phyloP scores from a whole-genome alignment of 495 filamentous ascomycete genomes.

The Cairneyella variabilis region DNA sequence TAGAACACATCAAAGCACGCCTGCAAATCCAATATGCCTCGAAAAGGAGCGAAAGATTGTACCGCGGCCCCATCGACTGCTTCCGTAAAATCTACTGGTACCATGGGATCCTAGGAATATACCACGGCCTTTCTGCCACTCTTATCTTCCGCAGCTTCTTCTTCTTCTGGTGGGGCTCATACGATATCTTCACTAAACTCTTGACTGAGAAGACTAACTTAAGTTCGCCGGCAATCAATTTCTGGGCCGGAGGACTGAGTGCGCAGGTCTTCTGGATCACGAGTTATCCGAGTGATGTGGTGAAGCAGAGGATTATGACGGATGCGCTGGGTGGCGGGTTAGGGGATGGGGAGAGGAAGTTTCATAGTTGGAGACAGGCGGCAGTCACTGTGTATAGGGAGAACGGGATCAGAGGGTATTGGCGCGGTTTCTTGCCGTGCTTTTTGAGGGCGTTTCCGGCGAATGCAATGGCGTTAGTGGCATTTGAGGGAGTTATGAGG shows the following conservation, averaged over 20 bases:
- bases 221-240: constrained; percentile 79
- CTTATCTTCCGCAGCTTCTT: constrained; percentile 89
- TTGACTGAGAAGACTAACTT: constrained; percentile 64
- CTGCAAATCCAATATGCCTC: constrained; percentile 89
- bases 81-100: constrained; percentile 56
- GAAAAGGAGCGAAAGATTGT: constrained; percentile 67
- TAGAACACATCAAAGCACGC: constrained; percentile 93
- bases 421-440: constrained; percentile 91
- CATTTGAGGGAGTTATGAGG: constrained; percentile 91
- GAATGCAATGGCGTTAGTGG: constrained; percentile 89
- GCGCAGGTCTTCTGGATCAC: constrained; percentile 94
- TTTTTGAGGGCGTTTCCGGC: constrained; percentile 94
- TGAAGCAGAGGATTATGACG: constrained; percentile 98
- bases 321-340: constrained; percentile 73
- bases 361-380: constrained; percentile 75
- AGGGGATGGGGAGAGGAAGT: constrained; percentile 64
- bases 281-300: constrained; percentile 88
- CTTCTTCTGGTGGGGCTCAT: constrained; percentile 96
- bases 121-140: constrained; percentile 80
- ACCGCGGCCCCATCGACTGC: constrained; percentile 85
- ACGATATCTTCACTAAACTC: constrained; percentile 72
- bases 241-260: constrained; percentile 92
- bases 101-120: constrained; percentile 77
- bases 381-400: constrained; percentile 72
- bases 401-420: constrained; percentile 74